Evolutionary conservation across 129 eudicot species (phyloP).

Genomic region (Saposhnikovia divaricata): DNA sequence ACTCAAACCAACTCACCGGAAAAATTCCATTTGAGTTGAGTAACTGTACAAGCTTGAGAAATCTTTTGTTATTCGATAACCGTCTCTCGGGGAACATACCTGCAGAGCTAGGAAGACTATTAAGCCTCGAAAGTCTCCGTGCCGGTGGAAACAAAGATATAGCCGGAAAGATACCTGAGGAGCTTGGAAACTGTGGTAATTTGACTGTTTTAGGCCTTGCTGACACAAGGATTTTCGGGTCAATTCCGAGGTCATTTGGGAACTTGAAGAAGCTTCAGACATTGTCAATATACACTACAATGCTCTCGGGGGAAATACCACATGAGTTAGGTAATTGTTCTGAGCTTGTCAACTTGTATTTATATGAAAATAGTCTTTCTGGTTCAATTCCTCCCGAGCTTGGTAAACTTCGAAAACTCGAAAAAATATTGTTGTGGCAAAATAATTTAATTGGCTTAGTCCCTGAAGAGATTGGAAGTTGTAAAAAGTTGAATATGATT

Average conservation of each 20-base stretch:
- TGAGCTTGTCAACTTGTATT: conserved; percentile 50
- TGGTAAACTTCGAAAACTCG: conserved; percentile 62
- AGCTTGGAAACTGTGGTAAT: conserved; percentile 73
- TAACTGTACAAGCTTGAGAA: conserved; percentile 22
- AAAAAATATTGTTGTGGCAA: conserved; percentile 75
- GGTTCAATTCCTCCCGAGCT: conserved; percentile 55
- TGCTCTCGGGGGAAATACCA: conserved; percentile 61
- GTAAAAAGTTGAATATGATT: conserved; percentile 45
- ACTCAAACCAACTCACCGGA: conserved; percentile 10
- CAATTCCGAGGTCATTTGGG: conserved; percentile 56
- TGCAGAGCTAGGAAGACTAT: conserved; percentile 45
- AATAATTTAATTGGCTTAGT: conserved; percentile 61
- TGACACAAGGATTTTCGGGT: conserved; percentile 78
- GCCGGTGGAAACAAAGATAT: conserved; percentile 89
- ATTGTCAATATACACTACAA: conserved; percentile 60
- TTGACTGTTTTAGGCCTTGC: conserved; percentile 68
- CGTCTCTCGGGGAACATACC: conserved; percentile 73
- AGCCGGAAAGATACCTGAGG: conserved; percentile 57
- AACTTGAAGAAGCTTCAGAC: conserved; percentile 60
- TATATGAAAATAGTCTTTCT: conserved; percentile 74
- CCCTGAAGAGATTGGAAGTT: conserved; percentile 61
- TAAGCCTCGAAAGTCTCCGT: conserved; percentile 48
- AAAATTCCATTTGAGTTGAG: conserved; percentile 10
- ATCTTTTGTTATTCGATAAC: conserved; percentile 57
- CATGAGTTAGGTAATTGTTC: conserved; percentile 75